A percentile compares a stretch with the other conserved stretches of the same genome.
Conservation (phyloP, 257 asterid genomes). For the Anisodus acutangulus region DNA sequence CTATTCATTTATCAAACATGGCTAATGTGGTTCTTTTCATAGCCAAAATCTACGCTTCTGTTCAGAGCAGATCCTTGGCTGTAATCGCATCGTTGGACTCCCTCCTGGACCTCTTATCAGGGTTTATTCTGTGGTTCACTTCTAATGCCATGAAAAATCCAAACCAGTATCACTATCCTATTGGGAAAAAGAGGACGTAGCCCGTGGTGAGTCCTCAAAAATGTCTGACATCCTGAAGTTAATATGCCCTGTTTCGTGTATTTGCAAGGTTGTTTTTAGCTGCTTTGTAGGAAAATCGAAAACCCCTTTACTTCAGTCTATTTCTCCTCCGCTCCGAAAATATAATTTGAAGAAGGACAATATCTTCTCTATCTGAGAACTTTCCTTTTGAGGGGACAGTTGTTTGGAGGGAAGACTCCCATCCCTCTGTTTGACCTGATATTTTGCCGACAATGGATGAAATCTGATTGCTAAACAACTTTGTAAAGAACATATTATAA, state of each 20-base stretch:
- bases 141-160: slow-evolving; percentile 84
- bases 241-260: neutral
- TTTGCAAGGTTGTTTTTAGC: neutral
- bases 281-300: too few species aligned
- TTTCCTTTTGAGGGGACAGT: too few species aligned
- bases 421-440: too few species aligned
- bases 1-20: slow-evolving; percentile 69
- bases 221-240: neutral
- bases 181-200: slow-evolving; percentile 95
- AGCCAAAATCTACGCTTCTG: slow-evolving; percentile 81
- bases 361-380: too few species aligned
- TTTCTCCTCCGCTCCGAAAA: too few species aligned
- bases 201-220: slow-evolving; percentile 68
- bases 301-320: too few species aligned
- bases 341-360: too few species aligned
- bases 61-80: slow-evolving; percentile 88
- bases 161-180: slow-evolving; percentile 88
- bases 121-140: slow-evolving; percentile 92
- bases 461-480: too few species aligned
- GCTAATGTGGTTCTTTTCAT: slow-evolving; percentile 74
- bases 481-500: too few species aligned
- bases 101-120: slow-evolving; percentile 84
- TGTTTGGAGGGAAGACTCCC: too few species aligned
- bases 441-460: too few species aligned
- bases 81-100: slow-evolving; percentile 96